Conservation (phyloP, 148 eudicot genomes). For the Simmondsia chinensis region DNA sequence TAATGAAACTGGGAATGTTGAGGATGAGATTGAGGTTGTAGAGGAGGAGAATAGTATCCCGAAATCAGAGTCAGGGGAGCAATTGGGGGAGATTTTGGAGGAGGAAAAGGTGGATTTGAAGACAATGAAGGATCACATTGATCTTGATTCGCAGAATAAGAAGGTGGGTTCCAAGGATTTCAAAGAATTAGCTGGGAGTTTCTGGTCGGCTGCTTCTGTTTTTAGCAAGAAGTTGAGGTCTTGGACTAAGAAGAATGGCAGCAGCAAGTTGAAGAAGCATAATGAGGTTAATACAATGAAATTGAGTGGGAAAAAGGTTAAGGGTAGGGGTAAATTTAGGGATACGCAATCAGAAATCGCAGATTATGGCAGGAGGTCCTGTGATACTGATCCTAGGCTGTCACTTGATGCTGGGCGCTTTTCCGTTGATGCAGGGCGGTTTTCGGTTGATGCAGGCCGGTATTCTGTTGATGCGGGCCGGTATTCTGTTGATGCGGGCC, state of each 20-base stretch:
- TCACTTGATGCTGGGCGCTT: constrained; percentile 47
- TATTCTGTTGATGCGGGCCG: background rate
- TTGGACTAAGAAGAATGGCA: constrained; percentile 51
- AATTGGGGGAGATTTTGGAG: constrained; percentile 6
- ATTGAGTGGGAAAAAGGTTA: constrained; percentile 34
- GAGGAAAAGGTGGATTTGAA: constrained; percentile 22
- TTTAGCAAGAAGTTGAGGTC: constrained; percentile 74
- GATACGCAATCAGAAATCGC: constrained; percentile 92
- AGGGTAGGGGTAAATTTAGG: constrained; percentile 36
- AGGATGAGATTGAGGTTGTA: constrained; percentile 11
- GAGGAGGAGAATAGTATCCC: too few relatives aligned
- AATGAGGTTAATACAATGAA: constrained; percentile 10
- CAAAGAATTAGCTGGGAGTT: constrained; percentile 42
- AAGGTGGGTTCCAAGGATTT: constrained; percentile 39
- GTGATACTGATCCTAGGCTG: constrained; percentile 84
- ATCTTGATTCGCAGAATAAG: constrained; percentile 57
- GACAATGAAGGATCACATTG: constrained; percentile 78
- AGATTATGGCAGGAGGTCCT: constrained; percentile 88
- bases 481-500: background rate
- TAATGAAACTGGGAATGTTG: constrained; percentile 16
- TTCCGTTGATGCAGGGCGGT: constrained; percentile 13
- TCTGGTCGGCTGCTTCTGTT: constrained; percentile 87
- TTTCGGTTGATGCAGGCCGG: constrained; percentile 19
- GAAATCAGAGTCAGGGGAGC: background rate
- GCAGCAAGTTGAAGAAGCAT: constrained; percentile 28